Base-by-base conservation (phyloP, 2,329 filamentous ascomycete genomes). In the Aspergillus fumigatiaffinis region DNA sequence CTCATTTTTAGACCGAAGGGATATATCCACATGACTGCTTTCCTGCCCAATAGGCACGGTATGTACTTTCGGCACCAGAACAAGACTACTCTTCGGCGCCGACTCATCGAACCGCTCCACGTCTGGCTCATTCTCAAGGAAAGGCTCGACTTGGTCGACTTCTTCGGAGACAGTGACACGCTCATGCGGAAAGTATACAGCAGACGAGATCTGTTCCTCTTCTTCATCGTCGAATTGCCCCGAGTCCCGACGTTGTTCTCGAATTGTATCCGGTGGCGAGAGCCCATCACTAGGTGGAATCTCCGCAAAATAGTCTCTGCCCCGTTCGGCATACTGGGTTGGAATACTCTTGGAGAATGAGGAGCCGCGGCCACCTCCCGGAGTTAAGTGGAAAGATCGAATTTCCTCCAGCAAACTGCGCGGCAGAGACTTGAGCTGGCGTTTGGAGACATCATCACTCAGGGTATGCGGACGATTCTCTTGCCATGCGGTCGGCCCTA, bases 121-220 rank as follows among this genome's bases (percentile, higher is more conserved):
- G 47, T 56, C 62, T 58, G 56, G 61, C 44, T 61, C 55, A 47
- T 63, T 60, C 50, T 66, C 58, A 32, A 61, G 53, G 50, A 63
- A 62, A 29, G 63, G 50, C 41, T 66, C 57, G 20, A 70, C 57
- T 17, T 54, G 59, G 52, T 70, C 66, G 51, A 67, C 64, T 29
- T 66, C 68, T 54, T 72, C 71, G 8, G 69, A 63, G 4, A 71
- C 64, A 12, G 68, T 62, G n/a, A 71, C 66, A 23, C 82, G 80
- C 62, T 84, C 81, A 72, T 87, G 85, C 25, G 85, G 85, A 61
- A 84, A 86, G 68, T 87, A 87, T 35, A 85, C 76, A 12, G 85
- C 85, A 28, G 84, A 87, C 0, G 84, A 85, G 42, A 87, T 87
- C 59, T 86, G 84, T 67, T 87, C 85, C 55, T 84, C 84, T 35